These are phyloP conservation scores for Plantago major DNA, from an alignment of 257 asterid species.

Conservation along the genomic window DNA sequence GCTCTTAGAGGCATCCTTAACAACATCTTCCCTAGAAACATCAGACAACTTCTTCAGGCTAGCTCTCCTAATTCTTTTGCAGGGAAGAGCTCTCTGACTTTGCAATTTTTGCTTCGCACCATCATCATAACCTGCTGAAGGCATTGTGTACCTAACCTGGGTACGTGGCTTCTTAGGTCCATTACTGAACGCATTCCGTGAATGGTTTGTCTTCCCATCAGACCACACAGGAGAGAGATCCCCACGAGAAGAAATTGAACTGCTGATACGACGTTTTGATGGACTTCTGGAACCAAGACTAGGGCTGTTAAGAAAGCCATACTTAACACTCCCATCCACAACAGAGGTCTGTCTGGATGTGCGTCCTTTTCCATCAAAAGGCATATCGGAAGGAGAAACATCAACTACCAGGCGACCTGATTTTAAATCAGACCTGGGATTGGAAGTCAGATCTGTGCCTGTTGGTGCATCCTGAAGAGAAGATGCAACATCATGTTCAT, in stretches of 20 bases:
- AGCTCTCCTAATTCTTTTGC: slow-evolving; percentile 85
- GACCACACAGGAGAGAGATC: slow-evolving; percentile 53
- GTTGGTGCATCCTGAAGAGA: slow-evolving; percentile 22
- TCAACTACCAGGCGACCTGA: slow-evolving; percentile 43
- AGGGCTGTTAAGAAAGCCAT: slow-evolving; percentile 38
- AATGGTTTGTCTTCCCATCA: slow-evolving; percentile 47
- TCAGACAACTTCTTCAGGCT: slow-evolving; percentile 68
- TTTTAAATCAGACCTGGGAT: slow-evolving; percentile 27
- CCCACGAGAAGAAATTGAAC: slow-evolving; percentile 47
- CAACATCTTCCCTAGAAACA: slow-evolving; percentile 36
- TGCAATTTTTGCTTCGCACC: slow-evolving; percentile 46
- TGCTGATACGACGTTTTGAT: slow-evolving; percentile 39
- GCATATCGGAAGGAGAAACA: slow-evolving; percentile 43
- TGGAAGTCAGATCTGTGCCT: slow-evolving; percentile 27
- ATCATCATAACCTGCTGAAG: slow-evolving; percentile 54
- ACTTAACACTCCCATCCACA: slow-evolving; percentile 34
- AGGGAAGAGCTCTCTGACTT: slow-evolving; percentile 57
- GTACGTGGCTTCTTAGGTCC: slow-evolving; percentile 96
- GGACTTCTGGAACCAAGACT: slow-evolving; percentile 39
- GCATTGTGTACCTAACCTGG: slow-evolving; percentile 80
- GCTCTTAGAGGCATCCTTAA: slow-evolving; percentile 23
- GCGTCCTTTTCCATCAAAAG: no score
- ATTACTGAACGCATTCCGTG: slow-evolving; percentile 49
- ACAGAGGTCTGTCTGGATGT: slow-evolving; percentile 12
- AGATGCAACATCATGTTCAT: slow-evolving; percentile 30